Conservation (phyloP, 352 stramenopile genomes). For the Phytopythium oedochilum region DNA sequence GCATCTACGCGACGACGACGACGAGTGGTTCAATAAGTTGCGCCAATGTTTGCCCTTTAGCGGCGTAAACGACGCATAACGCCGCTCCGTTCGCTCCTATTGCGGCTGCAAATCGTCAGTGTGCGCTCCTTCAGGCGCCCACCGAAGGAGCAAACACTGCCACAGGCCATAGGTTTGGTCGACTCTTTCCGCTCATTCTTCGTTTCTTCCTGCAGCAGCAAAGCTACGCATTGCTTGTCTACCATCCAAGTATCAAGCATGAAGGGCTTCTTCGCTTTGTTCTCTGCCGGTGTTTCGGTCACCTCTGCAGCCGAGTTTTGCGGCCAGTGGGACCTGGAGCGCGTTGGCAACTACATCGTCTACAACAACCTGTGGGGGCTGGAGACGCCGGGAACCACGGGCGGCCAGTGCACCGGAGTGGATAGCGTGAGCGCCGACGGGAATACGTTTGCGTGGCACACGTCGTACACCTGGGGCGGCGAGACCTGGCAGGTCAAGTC, state of each 20-base stretch:
- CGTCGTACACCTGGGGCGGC: constrained; percentile 29
- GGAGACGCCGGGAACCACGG: constrained; percentile 18
- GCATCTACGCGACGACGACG: too few species aligned
- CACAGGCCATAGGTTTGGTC: too few species aligned
- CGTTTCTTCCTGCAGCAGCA: background rate
- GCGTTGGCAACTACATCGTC: constrained; percentile 30
- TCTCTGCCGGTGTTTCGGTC: constrained; percentile 3
- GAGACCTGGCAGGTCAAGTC: constrained; percentile 33
- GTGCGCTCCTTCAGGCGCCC: too few species aligned
- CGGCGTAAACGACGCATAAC: too few species aligned
- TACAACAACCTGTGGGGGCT: constrained; percentile 48
- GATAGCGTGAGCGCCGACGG: constrained; percentile 14
- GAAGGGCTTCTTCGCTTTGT: constrained; percentile 9
- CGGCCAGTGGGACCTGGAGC: constrained; percentile 27
- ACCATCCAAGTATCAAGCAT: too few species aligned
- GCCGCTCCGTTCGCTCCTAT: too few species aligned
- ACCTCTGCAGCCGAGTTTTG: constrained; percentile 13
- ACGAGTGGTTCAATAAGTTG: too few species aligned
- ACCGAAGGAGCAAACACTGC: too few species aligned
- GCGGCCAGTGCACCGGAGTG: constrained; percentile 33
- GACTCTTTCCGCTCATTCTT: background rate
- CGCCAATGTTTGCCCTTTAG: too few species aligned
- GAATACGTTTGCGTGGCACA: constrained; percentile 29
- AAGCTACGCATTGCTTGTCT: background rate
- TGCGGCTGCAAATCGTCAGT: too few species aligned